phyloP scores from a whole-genome alignment of 1,284 basidiomycete species.

The Ceratobasidium sp. region DNA sequence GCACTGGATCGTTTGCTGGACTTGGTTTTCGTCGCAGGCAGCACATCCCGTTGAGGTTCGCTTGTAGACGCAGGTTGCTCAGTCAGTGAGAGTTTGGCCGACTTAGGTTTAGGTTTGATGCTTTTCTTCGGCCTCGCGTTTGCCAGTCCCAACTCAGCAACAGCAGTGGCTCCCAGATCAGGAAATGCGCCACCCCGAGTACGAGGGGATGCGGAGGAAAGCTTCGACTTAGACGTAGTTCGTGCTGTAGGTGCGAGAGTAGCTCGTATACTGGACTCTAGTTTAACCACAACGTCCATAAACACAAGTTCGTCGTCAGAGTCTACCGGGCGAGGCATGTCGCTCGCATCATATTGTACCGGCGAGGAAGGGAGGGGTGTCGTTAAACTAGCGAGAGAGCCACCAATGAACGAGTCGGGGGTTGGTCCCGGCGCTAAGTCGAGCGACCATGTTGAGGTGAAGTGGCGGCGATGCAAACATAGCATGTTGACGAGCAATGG shows the following conservation, averaged over 20 bases:
- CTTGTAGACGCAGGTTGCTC: not conserved
- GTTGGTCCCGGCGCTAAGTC: conserved; percentile 5
- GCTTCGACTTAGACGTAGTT: not conserved
- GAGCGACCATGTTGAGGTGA: not conserved
- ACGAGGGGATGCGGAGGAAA: not conserved
- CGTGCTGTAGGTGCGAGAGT: not conserved
- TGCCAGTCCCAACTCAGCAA: not conserved
- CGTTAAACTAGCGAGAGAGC: not conserved
- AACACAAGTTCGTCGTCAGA: conserved; percentile 34
- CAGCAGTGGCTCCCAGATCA: no score
- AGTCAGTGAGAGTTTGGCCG: not conserved
- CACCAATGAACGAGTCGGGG: conserved; percentile 1
- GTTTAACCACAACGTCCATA: conserved; percentile 20
- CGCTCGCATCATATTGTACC: not conserved
- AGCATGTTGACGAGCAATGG: conserved; percentile 27
- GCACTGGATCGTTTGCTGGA: not conserved
- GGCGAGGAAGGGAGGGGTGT: conserved; percentile 16
- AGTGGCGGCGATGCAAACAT: conserved; percentile 17
- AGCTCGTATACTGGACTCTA: conserved; percentile 8
- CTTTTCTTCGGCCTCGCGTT: not conserved
- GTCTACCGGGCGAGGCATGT: conserved; percentile 33
- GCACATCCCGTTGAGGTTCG: not conserved
- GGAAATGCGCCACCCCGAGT: not conserved
- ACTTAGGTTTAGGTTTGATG: not conserved
- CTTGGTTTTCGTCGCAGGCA: not conserved